Percentiles rank a stretch among this genome's conserved stretches.
phyloP scores from a whole-genome alignment of 176 grass and related monocot genomes.

The Avena eriantha region DNA sequence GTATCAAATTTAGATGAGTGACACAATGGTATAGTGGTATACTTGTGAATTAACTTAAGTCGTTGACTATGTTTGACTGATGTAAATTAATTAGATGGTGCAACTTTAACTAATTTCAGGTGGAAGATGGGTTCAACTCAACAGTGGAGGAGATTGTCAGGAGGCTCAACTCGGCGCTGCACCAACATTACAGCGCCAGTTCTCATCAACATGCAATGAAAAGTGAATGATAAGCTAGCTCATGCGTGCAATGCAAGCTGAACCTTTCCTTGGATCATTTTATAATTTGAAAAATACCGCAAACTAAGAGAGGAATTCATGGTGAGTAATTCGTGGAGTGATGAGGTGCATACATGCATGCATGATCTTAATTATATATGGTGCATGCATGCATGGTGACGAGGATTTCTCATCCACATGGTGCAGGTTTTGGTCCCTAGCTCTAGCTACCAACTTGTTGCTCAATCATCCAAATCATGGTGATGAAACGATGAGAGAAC shows the following conservation, averaged over 20 bases:
- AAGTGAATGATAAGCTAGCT: background rate
- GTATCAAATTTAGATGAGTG: background rate
- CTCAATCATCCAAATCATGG: constrained; percentile 46
- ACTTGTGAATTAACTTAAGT: background rate
- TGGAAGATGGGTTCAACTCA: constrained; percentile 54
- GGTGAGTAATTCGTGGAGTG: constrained; percentile 15
- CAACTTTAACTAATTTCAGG: constrained; percentile 40
- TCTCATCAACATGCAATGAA: background rate
- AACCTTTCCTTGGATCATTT: background rate
- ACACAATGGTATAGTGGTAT: background rate
- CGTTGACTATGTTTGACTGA: background rate
- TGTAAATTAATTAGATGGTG: background rate
- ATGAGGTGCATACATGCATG: constrained; percentile 1
- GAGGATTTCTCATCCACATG: constrained; percentile 33
- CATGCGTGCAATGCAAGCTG: background rate
- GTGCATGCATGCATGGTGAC: background rate
- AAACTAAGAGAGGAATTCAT: background rate
- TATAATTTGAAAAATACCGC: background rate
- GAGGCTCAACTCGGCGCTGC: constrained; percentile 54
- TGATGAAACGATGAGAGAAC: constrained; percentile 24
- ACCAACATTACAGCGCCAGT: constrained; percentile 21
- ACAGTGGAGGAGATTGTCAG: constrained; percentile 63
- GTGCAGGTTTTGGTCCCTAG: constrained; percentile 39
- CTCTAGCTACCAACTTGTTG: background rate
- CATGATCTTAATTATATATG: background rate